A percentile compares a stretch with the other conserved stretches of the same genome.
These are phyloP conservation scores for Viridothelium virens DNA, from an alignment of 495 filamentous ascomycete species.

Conservation along the genomic window DNA sequence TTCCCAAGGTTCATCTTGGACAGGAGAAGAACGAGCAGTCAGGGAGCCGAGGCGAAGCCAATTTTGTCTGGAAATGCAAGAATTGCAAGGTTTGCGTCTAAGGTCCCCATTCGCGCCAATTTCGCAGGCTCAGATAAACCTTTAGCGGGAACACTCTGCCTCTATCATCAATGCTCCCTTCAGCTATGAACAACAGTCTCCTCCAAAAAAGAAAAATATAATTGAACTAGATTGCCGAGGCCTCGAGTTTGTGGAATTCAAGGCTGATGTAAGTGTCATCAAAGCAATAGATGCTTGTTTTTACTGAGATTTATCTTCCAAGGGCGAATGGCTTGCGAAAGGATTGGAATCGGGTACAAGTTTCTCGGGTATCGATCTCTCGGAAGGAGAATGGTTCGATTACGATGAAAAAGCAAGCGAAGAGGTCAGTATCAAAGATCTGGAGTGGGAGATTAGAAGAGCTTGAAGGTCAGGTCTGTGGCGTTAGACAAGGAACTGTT, in stretches of 20 bases:
- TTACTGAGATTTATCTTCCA: background rate
- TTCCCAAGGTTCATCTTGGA: background rate
- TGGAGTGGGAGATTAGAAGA: constrained; percentile 78
- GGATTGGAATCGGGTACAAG: constrained; percentile 69
- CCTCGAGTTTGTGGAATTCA: constrained; percentile 85
- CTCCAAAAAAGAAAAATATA: constrained; percentile 65
- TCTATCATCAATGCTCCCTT: constrained; percentile 65
- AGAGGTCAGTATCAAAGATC: constrained; percentile 84
- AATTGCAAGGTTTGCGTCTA: constrained; percentile 46
- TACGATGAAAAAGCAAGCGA: constrained; percentile 69
- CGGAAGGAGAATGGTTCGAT: constrained; percentile 85
- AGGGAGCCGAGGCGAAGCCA: constrained; percentile 87
- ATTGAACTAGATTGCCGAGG: constrained; percentile 90
- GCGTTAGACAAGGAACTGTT: no score
- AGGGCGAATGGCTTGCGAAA: constrained; percentile 85
- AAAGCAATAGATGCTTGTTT: background rate
- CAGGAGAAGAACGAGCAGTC: constrained; percentile 82
- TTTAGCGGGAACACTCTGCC: constrained; percentile 56
- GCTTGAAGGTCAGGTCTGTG: constrained; percentile 33
- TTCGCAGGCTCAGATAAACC: background rate
- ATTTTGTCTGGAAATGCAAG: constrained; percentile 97
- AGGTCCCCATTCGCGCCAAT: constrained; percentile 9
- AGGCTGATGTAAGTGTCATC: constrained; percentile 58
- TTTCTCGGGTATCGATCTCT: constrained; percentile 71
- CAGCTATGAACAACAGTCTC: constrained; percentile 58